Evolutionary conservation across 805 yeast species (phyloP), one percentile per base, ranked within the genome.

Genomic region (Saccharomycopsis schoenii): DNA sequence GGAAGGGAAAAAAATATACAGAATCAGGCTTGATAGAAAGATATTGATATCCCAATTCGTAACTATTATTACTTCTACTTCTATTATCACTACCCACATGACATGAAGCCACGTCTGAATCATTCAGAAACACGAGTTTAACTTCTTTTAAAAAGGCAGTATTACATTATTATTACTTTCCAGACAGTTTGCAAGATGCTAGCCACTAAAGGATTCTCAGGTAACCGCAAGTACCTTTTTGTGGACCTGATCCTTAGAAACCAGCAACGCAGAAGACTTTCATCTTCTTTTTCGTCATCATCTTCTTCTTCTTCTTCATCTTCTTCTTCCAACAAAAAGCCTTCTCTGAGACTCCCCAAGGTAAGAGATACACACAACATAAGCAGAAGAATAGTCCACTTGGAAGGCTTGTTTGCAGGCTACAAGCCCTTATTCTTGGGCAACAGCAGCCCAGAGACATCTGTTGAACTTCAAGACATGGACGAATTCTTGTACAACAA

Each of bases 371-470:
- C 64, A 2, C n/a, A 42, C 25, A 39, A 60, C 25, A 58, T 61
- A n/a, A 12, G 58, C 10, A 57, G 57, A 51, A 47, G 60, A 36
- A 52, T 42, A 19, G 51, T 62, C 8, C 60, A 59, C 41, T 52
- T 62, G 24, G 78, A 76, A 52, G 76, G 80, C 1, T 67, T 79
- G 43, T 76, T 77, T 65, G 79, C 81, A 12, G 79, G 80, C 14
- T 76, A 77, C 64, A 72, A 76, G 41, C 82, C 82, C 1, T 67
- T 79, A 43, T 74, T 76, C 60, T 66, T 78, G 62, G 77, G 79
- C 12, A 60, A 56, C 54, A 56, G 62, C 14, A n/a, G 43, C 37
- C 29, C 54, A 24, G 60, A 58, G 19, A 37, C 37, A 14, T 9
- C 24, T 19, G 15, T 40, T 1, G 40, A 19, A 12, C 29, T 56